A percentile compares a stretch with the other conserved stretches of the same genome.
phyloP scores from a whole-genome alignment of 257 asterid genomes.

The Thymus quinquecostatus region DNA sequence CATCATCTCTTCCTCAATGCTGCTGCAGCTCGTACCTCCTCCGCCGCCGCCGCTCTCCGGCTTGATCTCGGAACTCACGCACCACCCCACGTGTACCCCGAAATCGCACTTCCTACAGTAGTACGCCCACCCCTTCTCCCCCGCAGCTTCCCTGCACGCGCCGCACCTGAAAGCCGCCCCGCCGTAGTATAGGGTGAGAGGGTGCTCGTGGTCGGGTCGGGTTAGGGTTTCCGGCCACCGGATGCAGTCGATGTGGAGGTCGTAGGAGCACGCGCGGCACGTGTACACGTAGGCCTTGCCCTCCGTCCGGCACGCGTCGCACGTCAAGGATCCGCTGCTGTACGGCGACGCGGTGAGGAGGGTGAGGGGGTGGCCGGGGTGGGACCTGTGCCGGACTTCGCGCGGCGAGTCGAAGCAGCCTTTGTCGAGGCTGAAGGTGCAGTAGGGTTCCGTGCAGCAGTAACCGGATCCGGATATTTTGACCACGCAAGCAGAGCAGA shows the following conservation, averaged over 20 bases:
- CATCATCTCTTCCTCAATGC: slow-evolving; percentile 33
- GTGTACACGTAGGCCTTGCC: slow-evolving; percentile 61
- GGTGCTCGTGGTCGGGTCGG: slow-evolving; percentile 55
- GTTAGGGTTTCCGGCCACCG: slow-evolving; percentile 50
- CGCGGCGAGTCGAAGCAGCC: slow-evolving; percentile 60
- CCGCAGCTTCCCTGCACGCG: slow-evolving; percentile 53
- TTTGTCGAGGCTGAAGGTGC: slow-evolving; percentile 65
- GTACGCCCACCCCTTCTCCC: slow-evolving; percentile 66
- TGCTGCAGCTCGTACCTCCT: not conserved
- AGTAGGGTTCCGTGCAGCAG: slow-evolving; percentile 52
- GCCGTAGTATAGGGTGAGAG: slow-evolving; percentile 44
- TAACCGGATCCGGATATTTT: slow-evolving; percentile 45
- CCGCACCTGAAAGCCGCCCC: slow-evolving; percentile 42
- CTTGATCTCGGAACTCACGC: slow-evolving; percentile 48
- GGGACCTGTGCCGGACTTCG: slow-evolving; percentile 54
- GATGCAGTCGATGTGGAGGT: slow-evolving; percentile 49
- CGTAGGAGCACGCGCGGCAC: slow-evolving; percentile 56
- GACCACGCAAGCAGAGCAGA: slow-evolving; percentile 67
- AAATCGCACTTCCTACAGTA: slow-evolving; percentile 67
- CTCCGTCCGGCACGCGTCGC: slow-evolving; percentile 66
- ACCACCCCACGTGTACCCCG: slow-evolving; percentile 72
- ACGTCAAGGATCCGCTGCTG: slow-evolving; percentile 50
- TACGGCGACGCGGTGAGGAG: slow-evolving; percentile 55
- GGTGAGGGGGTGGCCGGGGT: slow-evolving; percentile 58
- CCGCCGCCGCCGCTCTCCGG: slow-evolving; percentile 20